Evolutionary conservation across 192 early-diverging fungal species (phyloP), one percentile per base, ranked within the genome.

Genomic region (Backusella sp.): DNA sequence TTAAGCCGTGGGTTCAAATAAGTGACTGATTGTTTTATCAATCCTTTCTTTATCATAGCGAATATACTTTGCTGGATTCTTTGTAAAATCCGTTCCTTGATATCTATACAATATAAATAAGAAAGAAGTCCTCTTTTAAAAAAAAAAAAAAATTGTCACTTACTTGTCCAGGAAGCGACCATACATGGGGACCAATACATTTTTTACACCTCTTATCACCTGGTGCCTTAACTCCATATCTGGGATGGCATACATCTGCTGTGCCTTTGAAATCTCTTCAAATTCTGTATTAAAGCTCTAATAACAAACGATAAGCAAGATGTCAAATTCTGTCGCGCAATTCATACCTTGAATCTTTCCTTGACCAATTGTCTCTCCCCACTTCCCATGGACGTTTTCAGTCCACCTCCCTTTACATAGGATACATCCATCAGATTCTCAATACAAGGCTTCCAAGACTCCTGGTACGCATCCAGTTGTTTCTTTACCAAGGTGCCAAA

Each of bases 251-350:
- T 94, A 95, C 7, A 83, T 80, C 68, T 90, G 90, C 67, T 95
- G 94, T 6, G 84, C 78, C 65, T 87, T 83, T 77, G 83, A 90
- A 14, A 90, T 79, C 35, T 93, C 92, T 23, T 96, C 95, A 80
- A 96, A 91, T 69, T 92, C 92, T 34, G 81, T 88, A 78, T 96
- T 95, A 77, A 96, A 96, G 69, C 87, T 90, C 91, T 93, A 77
- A 5, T 11, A 39, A 39, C 32, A 3, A 32, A 32, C 2, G 3
- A 32, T 32, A 39, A 39, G 36, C 1, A 39, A 39, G 0, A 8
- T 39, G 1, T 11, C 1, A 11, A 39, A 39, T 39, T 0, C 2
- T 39, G 9, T n/a, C n/a, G 1, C 3, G 2, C 37, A 9, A 39
- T 11, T 9, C 37, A 8, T 85, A 90, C 91, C 81, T 92, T 94